A percentile compares a stretch with the other conserved stretches of the same genome.
phyloP scores from a whole-genome alignment of 2,329 filamentous ascomycete genomes.

The Penicillium crustosum region DNA sequence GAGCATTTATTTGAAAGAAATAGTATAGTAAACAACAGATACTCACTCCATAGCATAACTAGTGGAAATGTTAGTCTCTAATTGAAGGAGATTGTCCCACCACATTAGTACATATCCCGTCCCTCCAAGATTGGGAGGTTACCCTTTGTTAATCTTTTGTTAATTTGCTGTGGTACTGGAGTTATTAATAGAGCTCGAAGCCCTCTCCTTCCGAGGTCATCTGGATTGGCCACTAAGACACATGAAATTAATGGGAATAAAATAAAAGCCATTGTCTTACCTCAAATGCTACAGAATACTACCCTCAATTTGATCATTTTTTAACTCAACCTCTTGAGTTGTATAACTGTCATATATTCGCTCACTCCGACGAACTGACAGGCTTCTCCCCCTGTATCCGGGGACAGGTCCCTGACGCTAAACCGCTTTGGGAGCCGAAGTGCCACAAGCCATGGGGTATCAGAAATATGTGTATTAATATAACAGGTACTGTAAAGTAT shows the following conservation, averaged over 20 bases:
- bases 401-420: constrained; percentile 17
- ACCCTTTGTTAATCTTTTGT: too few species aligned
- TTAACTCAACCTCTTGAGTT: background rate
- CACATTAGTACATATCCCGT: too few species aligned
- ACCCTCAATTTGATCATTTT: background rate
- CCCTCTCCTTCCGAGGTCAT: background rate
- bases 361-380: background rate
- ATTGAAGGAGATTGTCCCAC: background rate
- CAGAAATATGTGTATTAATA: background rate
- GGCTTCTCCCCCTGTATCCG: background rate
- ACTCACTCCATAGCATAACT: too few species aligned
- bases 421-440: constrained; percentile 4
- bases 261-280: background rate
- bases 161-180: background rate
- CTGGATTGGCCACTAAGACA: constrained; percentile 5
- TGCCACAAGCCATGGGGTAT: constrained; percentile 4
- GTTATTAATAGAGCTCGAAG: constrained; percentile 8
- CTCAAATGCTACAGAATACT: background rate
- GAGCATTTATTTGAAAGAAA: too few species aligned
- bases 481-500: constrained; percentile 2
- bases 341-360: background rate
- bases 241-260: background rate
- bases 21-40: too few species aligned
- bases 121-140: too few species aligned
- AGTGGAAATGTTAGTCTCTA: too few species aligned